These are phyloP conservation scores for Blastobotrys americana DNA, from an alignment of 805 yeast species.

Conservation along the genomic window DNA sequence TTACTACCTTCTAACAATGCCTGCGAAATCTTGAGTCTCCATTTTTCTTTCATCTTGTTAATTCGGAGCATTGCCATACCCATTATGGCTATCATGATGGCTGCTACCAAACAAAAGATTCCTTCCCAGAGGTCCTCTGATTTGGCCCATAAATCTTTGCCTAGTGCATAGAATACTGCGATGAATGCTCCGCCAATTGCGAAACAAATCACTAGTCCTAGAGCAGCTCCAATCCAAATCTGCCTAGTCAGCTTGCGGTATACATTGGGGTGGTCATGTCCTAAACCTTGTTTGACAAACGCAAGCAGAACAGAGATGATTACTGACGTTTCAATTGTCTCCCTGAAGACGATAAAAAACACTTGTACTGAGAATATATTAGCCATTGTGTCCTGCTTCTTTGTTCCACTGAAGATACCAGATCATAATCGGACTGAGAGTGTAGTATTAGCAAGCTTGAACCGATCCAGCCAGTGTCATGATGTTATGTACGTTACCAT, in stretches of 20 bases:
- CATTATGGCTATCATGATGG: constrained; percentile 82
- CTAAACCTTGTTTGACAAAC: constrained; percentile 83
- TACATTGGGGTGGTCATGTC: constrained; percentile 33
- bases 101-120: constrained; percentile 81
- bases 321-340: constrained; percentile 84
- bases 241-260: constrained; percentile 63
- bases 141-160: constrained; percentile 72
- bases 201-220: constrained; percentile 73
- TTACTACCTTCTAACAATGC: constrained; percentile 59
- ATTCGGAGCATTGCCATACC: constrained; percentile 94
- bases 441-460: too few species aligned
- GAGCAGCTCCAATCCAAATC: constrained; percentile 74
- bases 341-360: constrained; percentile 88
- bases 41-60: constrained; percentile 92
- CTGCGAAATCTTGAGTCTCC: constrained; percentile 89
- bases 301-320: constrained; percentile 87
- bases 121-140: constrained; percentile 98
- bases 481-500: too few species aligned
- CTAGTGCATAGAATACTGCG: constrained; percentile 79
- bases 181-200: constrained; percentile 86
- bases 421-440: too few species aligned
- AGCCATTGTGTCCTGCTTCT: constrained; percentile 9
- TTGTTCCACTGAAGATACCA: too few species aligned
- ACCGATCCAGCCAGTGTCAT: too few species aligned
- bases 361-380: constrained; percentile 56